These are phyloP conservation scores for Solanum hybrid DNA, from an alignment of 305 asterid species.

Conservation along the genomic window DNA sequence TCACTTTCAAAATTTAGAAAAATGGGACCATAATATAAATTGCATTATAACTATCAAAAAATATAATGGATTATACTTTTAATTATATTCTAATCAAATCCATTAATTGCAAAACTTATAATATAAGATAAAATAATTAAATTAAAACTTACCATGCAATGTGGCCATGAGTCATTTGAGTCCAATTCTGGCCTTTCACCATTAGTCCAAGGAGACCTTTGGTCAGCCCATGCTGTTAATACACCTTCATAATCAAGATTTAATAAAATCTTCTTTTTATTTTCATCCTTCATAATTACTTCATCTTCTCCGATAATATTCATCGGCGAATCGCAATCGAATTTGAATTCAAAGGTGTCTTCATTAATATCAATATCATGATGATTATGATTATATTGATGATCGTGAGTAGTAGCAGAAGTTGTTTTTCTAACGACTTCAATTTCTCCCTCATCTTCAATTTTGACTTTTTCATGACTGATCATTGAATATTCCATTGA, in stretches of 20 bases:
- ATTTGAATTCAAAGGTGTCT: constrained; percentile 43
- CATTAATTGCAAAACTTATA: neutral
- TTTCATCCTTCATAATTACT: neutral
- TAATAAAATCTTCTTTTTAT: constrained; percentile 29
- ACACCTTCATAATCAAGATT: constrained; percentile 39
- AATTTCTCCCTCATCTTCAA: constrained; percentile 30
- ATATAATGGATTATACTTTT: neutral
- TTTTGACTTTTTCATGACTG: constrained; percentile 28
- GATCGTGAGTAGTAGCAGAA: neutral
- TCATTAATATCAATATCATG: constrained; percentile 31
- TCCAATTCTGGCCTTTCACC: constrained; percentile 51
- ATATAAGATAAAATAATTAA: neutral
- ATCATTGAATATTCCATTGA: constrained; percentile 2
- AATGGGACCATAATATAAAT: neutral
- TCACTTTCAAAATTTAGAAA: neutral
- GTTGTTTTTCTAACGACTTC: neutral
- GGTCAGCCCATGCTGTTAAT: constrained; percentile 41
- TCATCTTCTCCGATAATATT: neutral
- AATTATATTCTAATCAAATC: neutral
- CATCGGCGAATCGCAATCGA: constrained; percentile 37
- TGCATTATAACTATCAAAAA: neutral
- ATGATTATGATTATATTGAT: constrained; percentile 1
- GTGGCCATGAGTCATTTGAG: constrained; percentile 45
- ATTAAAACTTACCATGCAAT: constrained; percentile 40
- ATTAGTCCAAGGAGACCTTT: constrained; percentile 48